A percentile compares a stretch with the other conserved stretches of the same genome.
Conservation (phyloP, 73 alveolate genomes). For the Tetrahymena malaccensis region DNA sequence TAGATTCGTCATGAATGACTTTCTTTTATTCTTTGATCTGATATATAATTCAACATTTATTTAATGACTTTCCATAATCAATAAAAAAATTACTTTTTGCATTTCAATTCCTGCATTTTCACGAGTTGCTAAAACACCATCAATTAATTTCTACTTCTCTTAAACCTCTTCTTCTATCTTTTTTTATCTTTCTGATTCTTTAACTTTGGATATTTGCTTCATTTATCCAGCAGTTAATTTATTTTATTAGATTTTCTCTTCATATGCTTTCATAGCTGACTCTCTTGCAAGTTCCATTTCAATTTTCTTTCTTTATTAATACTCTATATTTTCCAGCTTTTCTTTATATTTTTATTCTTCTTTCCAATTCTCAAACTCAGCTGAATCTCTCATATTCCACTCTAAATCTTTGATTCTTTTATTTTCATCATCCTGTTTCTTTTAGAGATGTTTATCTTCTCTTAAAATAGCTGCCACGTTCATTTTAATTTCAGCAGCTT, state of each 20-base stretch:
- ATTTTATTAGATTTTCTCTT: slow-evolving; percentile 83
- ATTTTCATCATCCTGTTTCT: slow-evolving; percentile 83
- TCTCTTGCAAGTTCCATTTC: slow-evolving; percentile 97
- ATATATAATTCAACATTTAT: neutral
- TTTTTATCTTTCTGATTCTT: slow-evolving; percentile 71
- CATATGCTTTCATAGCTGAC: slow-evolving; percentile 91
- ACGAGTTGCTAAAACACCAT: slow-evolving; percentile 8
- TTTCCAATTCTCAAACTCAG: slow-evolving; percentile 92
- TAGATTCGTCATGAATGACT: slow-evolving; percentile 67
- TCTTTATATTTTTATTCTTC: slow-evolving; percentile 87
- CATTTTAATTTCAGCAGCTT: slow-evolving; percentile 79
- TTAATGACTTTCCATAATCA: neutral
- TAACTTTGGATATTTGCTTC: slow-evolving; percentile 64
- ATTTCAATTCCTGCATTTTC: neutral
- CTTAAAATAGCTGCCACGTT: slow-evolving; percentile 95
- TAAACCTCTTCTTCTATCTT: slow-evolving; percentile 68
- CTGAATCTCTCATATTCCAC: slow-evolving; percentile 86
- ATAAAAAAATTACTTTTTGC: neutral
- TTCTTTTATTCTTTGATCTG: neutral
- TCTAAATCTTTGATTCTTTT: slow-evolving; percentile 82
- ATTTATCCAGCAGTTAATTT: slow-evolving; percentile 72
- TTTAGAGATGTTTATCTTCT: slow-evolving; percentile 87
- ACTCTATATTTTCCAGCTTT: slow-evolving; percentile 81
- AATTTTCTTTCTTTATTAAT: slow-evolving; percentile 87
- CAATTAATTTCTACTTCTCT: slow-evolving; percentile 69